phyloP scores from a whole-genome alignment of 371 early-diverging fungal genomes.

The Mycotypha africana region DNA sequence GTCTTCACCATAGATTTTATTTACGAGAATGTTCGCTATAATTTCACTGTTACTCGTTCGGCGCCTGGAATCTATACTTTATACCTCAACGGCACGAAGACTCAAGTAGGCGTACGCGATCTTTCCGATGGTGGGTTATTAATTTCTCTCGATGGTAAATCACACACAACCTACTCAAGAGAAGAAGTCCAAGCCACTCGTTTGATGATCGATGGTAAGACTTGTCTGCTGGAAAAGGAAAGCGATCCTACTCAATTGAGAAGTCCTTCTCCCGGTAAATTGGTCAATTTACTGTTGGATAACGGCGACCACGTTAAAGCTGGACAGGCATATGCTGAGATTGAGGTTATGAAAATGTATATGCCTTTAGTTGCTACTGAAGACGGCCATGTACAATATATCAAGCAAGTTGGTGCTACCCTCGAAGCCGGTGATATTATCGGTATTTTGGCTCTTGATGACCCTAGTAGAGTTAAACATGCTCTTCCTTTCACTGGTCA shows the following conservation, averaged over 20 bases:
- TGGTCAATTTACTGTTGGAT: slow-evolving; percentile 87
- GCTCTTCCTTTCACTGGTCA: slow-evolving; percentile 86
- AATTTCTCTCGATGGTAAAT: slow-evolving; percentile 82
- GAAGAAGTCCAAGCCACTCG: slow-evolving; percentile 88
- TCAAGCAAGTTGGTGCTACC: slow-evolving; percentile 88
- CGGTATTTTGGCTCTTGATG: slow-evolving; percentile 87
- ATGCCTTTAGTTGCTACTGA: slow-evolving; percentile 93
- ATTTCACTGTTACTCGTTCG: slow-evolving; percentile 76
- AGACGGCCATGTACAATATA: slow-evolving; percentile 85
- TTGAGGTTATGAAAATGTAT: slow-evolving; percentile 99
- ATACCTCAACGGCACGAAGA: slow-evolving; percentile 77
- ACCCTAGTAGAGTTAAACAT: slow-evolving; percentile 87
- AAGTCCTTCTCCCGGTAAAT: slow-evolving; percentile 95
- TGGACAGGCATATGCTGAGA: slow-evolving; percentile 94
- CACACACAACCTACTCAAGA: slow-evolving; percentile 86
- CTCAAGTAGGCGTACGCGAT: slow-evolving; percentile 74
- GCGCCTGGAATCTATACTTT: slow-evolving; percentile 80
- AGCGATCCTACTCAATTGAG: slow-evolving; percentile 94
- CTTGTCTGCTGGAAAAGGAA: slow-evolving; percentile 91
- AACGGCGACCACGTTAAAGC: slow-evolving; percentile 87
- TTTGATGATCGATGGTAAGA: slow-evolving; percentile 89
- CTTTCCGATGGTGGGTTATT: slow-evolving; percentile 91
- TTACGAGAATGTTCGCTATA: slow-evolving; percentile 83
- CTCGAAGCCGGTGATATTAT: slow-evolving; percentile 91
- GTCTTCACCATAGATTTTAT: slow-evolving; percentile 84